Evolutionary conservation across 176 grass and related monocot genomes (phyloP).

Genomic region (Lolium perenne): DNA sequence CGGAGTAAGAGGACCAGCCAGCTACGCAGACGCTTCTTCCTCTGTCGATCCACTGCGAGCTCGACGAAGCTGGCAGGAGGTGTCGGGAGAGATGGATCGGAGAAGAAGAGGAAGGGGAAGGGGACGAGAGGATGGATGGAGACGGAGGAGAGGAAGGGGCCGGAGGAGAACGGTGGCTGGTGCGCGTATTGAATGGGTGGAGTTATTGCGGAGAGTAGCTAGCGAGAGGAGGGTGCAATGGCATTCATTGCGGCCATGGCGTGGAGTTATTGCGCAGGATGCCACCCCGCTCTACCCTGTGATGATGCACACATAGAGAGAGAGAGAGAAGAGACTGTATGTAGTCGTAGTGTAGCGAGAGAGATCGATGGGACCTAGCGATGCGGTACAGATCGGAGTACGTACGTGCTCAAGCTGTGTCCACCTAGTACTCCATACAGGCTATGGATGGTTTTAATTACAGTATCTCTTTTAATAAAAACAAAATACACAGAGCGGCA

Average conservation of each 20-base stretch:
- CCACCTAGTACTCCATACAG: background rate
- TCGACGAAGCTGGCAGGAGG: background rate
- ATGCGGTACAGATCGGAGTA: background rate
- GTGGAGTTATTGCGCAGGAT: constrained; percentile 71
- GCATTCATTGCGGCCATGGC: constrained; percentile 90
- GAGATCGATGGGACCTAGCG: background rate
- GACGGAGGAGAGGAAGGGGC: constrained; percentile 38
- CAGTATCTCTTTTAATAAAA: too few relatives aligned
- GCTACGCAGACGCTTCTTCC: background rate
- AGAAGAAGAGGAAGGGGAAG: background rate
- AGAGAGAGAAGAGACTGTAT: too few relatives aligned
- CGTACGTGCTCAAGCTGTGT: background rate
- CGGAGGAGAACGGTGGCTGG: constrained; percentile 37
- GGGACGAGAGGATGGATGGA: constrained; percentile 6
- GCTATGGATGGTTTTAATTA: background rate
- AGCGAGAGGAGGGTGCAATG: constrained; percentile 94
- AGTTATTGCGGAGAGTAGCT: constrained; percentile 80
- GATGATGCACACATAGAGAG: too few relatives aligned
- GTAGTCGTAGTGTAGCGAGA: background rate
- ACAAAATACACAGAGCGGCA: too few relatives aligned
- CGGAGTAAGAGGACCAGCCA: background rate
- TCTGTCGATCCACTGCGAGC: background rate
- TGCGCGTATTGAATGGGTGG: constrained; percentile 71
- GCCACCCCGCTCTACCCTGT: constrained; percentile 26
- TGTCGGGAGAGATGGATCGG: background rate